Percentiles rank a stretch among this genome's conserved stretches.
Conservation (phyloP, 2,329 filamentous ascomycete species). For the Nakataea oryzae region DNA sequence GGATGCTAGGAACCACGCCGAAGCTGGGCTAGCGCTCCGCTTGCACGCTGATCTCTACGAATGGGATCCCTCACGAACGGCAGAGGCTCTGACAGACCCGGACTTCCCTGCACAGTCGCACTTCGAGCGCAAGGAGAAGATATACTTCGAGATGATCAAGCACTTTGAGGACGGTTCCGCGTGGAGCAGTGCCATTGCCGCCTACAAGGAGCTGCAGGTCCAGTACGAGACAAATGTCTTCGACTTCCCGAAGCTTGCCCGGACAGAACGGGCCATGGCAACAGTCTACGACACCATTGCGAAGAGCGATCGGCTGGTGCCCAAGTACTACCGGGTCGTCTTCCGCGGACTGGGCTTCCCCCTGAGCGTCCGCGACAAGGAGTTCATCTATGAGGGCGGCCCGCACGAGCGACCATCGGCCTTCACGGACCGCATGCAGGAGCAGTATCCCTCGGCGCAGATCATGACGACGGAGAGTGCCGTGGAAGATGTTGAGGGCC, state of each 20-base stretch:
- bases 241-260: slow-evolving; percentile 85
- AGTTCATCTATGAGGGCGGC: slow-evolving; percentile 82
- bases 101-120: slow-evolving; percentile 72
- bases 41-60: slow-evolving; percentile 89
- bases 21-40: slow-evolving; percentile 79
- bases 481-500: slow-evolving; percentile 76
- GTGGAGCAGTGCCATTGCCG: slow-evolving; percentile 78
- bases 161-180: slow-evolving; percentile 90
- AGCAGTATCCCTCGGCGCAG: slow-evolving; percentile 78
- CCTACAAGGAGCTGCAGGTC: slow-evolving; percentile 81
- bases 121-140: slow-evolving; percentile 84
- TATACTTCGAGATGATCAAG: slow-evolving; percentile 93
- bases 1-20: slow-evolving; percentile 66
- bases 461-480: slow-evolving; percentile 56
- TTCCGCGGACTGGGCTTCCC: slow-evolving; percentile 90
- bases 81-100: slow-evolving; percentile 60
- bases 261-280: slow-evolving; percentile 82
- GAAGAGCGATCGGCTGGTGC: slow-evolving; percentile 66
- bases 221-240: slow-evolving; percentile 87
- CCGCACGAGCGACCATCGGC: slow-evolving; percentile 65
- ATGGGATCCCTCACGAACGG: slow-evolving; percentile 66
- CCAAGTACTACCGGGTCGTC: slow-evolving; percentile 83
- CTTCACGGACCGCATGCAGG: slow-evolving; percentile 87
- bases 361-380: slow-evolving; percentile 69
- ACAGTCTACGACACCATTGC: slow-evolving; percentile 83